phyloP scores from a whole-genome alignment of 306 rosid species.

The Boehmeria nivea region DNA sequence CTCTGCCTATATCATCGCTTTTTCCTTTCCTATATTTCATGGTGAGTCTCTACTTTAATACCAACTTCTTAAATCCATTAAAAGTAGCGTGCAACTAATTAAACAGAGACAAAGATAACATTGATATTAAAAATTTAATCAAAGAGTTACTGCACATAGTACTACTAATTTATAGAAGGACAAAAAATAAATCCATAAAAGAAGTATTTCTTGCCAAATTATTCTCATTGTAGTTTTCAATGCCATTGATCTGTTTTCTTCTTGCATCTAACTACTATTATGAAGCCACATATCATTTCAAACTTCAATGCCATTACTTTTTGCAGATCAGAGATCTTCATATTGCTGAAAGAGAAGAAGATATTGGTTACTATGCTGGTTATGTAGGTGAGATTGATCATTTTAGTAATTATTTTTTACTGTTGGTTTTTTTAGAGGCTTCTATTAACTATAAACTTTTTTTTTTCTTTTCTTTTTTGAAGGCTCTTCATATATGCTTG shows the following conservation, averaged over 20 bases:
- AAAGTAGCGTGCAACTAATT: too few species aligned
- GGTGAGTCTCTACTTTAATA: neutral
- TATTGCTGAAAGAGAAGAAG: constrained; percentile 67
- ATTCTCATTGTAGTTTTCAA: too few species aligned
- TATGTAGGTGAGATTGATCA: constrained; percentile 53
- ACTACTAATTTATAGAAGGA: too few species aligned
- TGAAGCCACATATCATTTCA: neutral
- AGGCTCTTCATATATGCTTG: constrained; percentile 84
- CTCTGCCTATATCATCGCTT: constrained; percentile 10
- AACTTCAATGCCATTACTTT: neutral
- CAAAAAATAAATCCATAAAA: too few species aligned
- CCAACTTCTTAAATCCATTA: neutral
- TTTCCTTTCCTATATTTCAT: constrained; percentile 11
- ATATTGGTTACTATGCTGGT: constrained; percentile 78
- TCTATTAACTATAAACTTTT: neutral
- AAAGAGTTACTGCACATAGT: too few species aligned
- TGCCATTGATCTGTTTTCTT: neutral
- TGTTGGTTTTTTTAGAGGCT: neutral
- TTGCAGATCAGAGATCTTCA: constrained; percentile 48
- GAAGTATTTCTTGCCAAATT: too few species aligned
- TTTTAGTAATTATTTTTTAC: neutral
- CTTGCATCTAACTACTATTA: neutral
- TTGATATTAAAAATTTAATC: too few species aligned
- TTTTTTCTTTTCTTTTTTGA: constrained; percentile 14
- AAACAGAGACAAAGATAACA: too few species aligned